These are phyloP conservation scores for Tricholoma matsutake DNA, from an alignment of 768 basidiomycete genomes.

Conservation along the genomic window DNA sequence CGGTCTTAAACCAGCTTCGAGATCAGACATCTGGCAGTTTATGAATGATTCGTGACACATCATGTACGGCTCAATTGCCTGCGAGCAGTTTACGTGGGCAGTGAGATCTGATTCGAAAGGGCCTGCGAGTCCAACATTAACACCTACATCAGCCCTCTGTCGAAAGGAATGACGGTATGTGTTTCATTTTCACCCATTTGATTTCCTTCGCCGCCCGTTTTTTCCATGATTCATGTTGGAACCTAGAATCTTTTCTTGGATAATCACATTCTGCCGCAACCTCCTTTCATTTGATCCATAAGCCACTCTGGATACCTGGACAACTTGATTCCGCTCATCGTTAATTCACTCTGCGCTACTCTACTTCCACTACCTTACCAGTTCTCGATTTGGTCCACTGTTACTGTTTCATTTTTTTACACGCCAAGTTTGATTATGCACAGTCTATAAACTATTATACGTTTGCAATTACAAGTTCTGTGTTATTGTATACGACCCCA, in stretches of 20 bases:
- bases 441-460: neutral
- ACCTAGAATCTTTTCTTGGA: neutral
- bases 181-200: neutral
- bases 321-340: neutral
- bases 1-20: neutral
- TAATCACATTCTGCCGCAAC: neutral
- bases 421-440: neutral
- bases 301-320: neutral
- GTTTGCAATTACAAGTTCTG: neutral
- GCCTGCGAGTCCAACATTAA: neutral
- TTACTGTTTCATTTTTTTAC: neutral
- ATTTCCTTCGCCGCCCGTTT: neutral
- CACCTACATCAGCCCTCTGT: neutral
- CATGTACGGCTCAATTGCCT: neutral
- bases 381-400: too few relatives aligned
- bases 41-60: neutral
- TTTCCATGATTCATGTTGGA: neutral
- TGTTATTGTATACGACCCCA: neutral
- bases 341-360: neutral
- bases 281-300: neutral
- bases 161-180: neutral
- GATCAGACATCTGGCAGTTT: neutral
- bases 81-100: neutral
- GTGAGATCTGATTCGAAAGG: neutral
- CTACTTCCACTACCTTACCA: neutral